Conservation (phyloP, 208 protist genomes). For the Crithidia sp. region DNA sequence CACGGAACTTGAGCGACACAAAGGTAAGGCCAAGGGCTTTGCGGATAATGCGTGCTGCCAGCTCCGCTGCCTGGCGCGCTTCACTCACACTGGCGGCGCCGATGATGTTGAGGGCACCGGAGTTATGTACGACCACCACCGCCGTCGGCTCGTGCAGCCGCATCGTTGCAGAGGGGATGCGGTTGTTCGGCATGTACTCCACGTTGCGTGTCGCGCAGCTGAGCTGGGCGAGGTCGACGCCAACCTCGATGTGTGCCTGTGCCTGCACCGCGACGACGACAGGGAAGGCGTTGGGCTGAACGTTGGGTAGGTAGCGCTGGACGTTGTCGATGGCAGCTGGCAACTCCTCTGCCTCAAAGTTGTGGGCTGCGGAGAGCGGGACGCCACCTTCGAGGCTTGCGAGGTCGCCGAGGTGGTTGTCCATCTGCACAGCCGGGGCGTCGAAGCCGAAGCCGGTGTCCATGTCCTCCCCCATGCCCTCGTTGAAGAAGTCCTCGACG, state of each 20-base stretch:
- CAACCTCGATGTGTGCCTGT: conserved; percentile 70
- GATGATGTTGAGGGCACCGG: conserved; percentile 78
- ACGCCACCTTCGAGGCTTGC: conserved; percentile 12
- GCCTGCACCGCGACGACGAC: conserved; percentile 82
- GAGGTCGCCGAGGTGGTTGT: conserved; percentile 27
- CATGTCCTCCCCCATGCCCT: conserved; percentile 22
- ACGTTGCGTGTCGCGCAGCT: conserved; percentile 89
- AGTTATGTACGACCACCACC: conserved; percentile 78
- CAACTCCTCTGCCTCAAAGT: conserved; percentile 18
- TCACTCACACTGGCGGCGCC: conserved; percentile 79
- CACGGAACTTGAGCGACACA: conserved; percentile 77
- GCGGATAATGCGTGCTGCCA: conserved; percentile 85
- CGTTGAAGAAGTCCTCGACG: conserved; percentile 24
- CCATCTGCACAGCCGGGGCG: conserved; percentile 1
- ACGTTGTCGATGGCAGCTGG: conserved; percentile 53
- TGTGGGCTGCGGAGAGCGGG: conserved; percentile 25
- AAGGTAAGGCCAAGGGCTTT: conserved; percentile 75
- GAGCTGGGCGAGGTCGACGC: conserved; percentile 79
- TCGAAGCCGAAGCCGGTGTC: conserved; percentile 10
- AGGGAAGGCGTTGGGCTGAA: conserved; percentile 57
- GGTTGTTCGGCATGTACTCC: conserved; percentile 79
- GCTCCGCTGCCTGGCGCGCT: conserved; percentile 83
- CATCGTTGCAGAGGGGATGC: conserved; percentile 74
- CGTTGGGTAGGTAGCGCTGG: conserved; percentile 72
- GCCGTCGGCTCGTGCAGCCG: conserved; percentile 82